Base-by-base conservation (phyloP, 1,139 yeast genomes). In the Sugiyamaella pinicola region DNA sequence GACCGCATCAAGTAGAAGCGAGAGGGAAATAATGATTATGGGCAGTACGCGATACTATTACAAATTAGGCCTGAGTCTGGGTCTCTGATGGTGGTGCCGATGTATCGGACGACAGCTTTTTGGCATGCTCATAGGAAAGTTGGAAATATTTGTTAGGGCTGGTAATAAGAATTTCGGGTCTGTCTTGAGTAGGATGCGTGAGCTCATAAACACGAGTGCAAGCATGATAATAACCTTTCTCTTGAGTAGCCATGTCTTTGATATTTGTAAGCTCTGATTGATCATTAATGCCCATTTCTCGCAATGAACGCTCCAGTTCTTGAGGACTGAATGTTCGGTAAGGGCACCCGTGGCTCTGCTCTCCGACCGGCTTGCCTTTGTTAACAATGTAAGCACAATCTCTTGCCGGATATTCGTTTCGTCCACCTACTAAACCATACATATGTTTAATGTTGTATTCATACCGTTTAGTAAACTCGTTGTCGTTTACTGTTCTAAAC, bases 131-230 rank as follows among this genome's bases (percentile, higher is more conserved):
- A 46, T 56, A 56, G 6, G 61, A 56, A 42, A 95, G 78, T 61
- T 87, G 95, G 68, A 86, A 93, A 69, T 90, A 93, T 59, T 85
- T 77, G 67, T 90, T 90, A 7, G 99, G 98, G 71, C 90, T 96
- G 26, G 80, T 80, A 54, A 93, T 87, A 54, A 80, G 77, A 53
- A 77, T 76, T 13, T 58, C 58, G n/a, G 40, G 47, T 47, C 57
- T 58, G 50, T 68, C 71, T 15, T 73, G 69, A 17, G 77, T 69
- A 15, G 77, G 79, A 65, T 87, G 90, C n/a, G 89, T 79, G 39
- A 82, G 71, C 64, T 91, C 98, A 69, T 88, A 88, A 2, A 89
- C 96, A 63, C 87, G 79, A 0, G 97, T 87, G 67, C 97, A 91
- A 0, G 98, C 98, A 37, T 83, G 77, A 29, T 95, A 90, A 68